These are phyloP conservation scores for Lactarius akahatsu DNA, from an alignment of 768 basidiomycete species.

Conservation along the genomic window DNA sequence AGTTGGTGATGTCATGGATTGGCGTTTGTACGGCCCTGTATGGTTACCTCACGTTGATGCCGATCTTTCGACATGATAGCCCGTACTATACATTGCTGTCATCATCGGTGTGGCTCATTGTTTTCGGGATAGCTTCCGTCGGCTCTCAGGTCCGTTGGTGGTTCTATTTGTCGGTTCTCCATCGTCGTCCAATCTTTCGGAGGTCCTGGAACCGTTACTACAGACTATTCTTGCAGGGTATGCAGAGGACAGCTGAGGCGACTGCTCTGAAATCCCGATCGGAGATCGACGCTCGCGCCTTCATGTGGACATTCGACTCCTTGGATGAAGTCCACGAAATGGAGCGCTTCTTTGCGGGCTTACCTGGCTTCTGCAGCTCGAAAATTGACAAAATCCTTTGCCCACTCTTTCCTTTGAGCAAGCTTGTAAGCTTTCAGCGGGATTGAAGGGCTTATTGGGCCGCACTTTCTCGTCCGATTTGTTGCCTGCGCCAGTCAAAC, in stretches of 20 bases:
- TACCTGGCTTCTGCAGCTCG: neutral
- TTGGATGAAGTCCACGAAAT: neutral
- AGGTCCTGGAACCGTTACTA: neutral
- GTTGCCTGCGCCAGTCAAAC: neutral
- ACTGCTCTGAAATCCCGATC: neutral
- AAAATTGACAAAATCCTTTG: neutral
- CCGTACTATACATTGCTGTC: neutral
- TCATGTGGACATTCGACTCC: neutral
- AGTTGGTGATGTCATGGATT: neutral
- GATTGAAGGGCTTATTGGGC: neutral
- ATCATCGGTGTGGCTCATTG: neutral
- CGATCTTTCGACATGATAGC: too few species aligned
- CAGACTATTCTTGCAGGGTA: neutral
- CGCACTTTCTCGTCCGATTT: neutral
- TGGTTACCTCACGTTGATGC: neutral
- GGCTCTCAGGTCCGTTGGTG: neutral
- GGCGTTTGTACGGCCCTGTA: neutral
- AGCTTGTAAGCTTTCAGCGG: neutral
- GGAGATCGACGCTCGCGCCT: neutral
- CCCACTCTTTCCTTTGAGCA: neutral
- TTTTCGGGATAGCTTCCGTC: neutral
- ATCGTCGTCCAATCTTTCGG: neutral
- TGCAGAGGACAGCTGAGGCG: neutral
- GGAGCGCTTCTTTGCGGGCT: too few species aligned
- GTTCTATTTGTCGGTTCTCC: neutral